These are phyloP conservation scores for Paramecium sonneborni DNA, from an alignment of 73 alveolate genomes.

Conservation along the genomic window DNA sequence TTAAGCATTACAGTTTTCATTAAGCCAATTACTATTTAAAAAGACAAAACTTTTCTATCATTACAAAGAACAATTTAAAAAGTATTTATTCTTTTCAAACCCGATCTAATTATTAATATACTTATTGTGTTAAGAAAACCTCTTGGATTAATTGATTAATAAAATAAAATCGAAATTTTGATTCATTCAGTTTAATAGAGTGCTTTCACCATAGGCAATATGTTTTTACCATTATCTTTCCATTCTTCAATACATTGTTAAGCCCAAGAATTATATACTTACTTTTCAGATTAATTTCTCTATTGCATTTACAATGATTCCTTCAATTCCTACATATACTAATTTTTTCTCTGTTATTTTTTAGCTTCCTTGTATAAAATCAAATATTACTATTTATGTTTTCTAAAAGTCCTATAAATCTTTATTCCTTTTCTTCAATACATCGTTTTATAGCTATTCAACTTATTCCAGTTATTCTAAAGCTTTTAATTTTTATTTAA, in stretches of 20 bases:
- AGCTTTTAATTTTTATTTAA: slow-evolving; percentile 14
- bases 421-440: slow-evolving; percentile 36
- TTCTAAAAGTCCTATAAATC: not conserved
- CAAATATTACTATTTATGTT: not conserved
- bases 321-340: not conserved
- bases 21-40: too few species aligned
- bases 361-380: slow-evolving; percentile 27
- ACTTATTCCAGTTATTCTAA: not conserved
- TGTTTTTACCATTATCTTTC: slow-evolving; percentile 43
- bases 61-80: too few species aligned
- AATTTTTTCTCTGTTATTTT: not conserved
- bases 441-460: not conserved
- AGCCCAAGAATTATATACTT: slow-evolving; percentile 47
- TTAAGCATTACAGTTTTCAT: too few species aligned
- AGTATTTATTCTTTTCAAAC: too few species aligned
- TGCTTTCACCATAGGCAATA: slow-evolving; percentile 36
- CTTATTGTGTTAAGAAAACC: too few species aligned
- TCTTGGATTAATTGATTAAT: not conserved
- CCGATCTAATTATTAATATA: too few species aligned
- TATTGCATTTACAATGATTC: not conserved
- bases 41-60: too few species aligned
- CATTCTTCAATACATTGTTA: slow-evolving; percentile 42
- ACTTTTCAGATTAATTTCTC: not conserved
- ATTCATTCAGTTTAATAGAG: not conserved
- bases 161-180: not conserved